These are phyloP conservation scores for Zygotorulaspora chibaensis DNA, from an alignment of 805 yeast species.

Conservation along the genomic window DNA sequence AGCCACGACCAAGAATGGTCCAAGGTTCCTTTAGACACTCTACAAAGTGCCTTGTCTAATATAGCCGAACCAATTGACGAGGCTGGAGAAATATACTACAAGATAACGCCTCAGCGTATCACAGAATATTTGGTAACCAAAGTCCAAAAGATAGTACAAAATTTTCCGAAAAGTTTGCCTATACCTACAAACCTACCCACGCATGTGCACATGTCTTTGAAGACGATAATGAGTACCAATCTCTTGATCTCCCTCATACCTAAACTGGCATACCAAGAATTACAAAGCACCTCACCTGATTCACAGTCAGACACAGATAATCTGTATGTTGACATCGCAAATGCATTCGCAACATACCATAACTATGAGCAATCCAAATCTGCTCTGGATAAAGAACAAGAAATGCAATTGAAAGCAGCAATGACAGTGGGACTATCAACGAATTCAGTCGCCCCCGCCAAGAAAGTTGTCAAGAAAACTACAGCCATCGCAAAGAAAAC, in stretches of 20 bases:
- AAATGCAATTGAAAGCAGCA: slow-evolving; percentile 31
- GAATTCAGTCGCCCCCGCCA: slow-evolving; percentile 17
- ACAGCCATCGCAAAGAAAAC: slow-evolving; percentile 35
- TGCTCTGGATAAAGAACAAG: slow-evolving; percentile 24
- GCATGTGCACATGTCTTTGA: slow-evolving; percentile 36
- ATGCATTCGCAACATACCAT: slow-evolving; percentile 34
- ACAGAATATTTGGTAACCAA: slow-evolving; percentile 38
- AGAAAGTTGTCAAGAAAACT: slow-evolving; percentile 27
- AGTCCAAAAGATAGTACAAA: slow-evolving; percentile 33
- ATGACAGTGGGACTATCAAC: slow-evolving; percentile 28
- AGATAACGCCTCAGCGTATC: slow-evolving; percentile 40
- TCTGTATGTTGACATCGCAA: slow-evolving; percentile 21
- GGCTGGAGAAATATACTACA: slow-evolving; percentile 44
- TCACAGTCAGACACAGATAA: not conserved
- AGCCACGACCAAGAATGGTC: slow-evolving; percentile 28
- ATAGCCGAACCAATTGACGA: slow-evolving; percentile 42
- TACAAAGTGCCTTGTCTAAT: slow-evolving; percentile 27
- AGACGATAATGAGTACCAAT: slow-evolving; percentile 37
- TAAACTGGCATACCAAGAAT: slow-evolving; percentile 37
- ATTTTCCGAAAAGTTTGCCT: slow-evolving; percentile 39
- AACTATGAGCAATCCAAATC: slow-evolving; percentile 21
- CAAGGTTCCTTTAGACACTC: slow-evolving; percentile 13
- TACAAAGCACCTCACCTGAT: slow-evolving; percentile 17
- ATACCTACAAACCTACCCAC: slow-evolving; percentile 31
- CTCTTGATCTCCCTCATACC: slow-evolving; percentile 47